Evolutionary conservation across 2,329 filamentous ascomycete species (phyloP).

Genomic region (Fusarium staphyleae): DNA sequence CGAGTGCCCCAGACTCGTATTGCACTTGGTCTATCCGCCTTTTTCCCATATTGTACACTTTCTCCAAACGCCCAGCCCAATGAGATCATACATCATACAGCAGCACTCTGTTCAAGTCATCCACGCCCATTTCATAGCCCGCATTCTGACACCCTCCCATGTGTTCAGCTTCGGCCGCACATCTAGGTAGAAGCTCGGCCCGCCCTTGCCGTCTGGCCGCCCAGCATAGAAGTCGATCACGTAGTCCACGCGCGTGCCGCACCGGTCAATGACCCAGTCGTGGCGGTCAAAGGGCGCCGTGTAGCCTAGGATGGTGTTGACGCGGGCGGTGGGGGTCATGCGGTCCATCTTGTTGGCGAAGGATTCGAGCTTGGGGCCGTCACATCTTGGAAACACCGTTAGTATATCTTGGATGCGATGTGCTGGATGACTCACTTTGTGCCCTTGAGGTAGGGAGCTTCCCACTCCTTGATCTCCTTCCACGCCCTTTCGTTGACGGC

Average conservation of each 20-base stretch:
- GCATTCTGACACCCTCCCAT: conserved; percentile 74
- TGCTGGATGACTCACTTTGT: conserved; percentile 57
- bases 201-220: conserved; percentile 50
- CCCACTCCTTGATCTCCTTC: conserved; percentile 91
- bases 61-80: conserved; percentile 37
- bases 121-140: conserved; percentile 59
- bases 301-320: conserved; percentile 89
- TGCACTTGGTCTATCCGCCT: conserved; percentile 6
- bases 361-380: conserved; percentile 81
- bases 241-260: conserved; percentile 86
- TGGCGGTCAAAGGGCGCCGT: conserved; percentile 92
- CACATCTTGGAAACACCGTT: conserved; percentile 52
- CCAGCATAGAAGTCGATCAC: conserved; percentile 98
- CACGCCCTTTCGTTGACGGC: conserved; percentile 97
- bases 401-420: not conserved
- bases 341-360: conserved; percentile 76
- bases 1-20: conserved; percentile 5
- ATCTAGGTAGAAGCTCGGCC: conserved; percentile 70
- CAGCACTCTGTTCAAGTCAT: conserved; percentile 49
- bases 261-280: conserved; percentile 96
- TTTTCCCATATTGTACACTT: conserved; percentile 35
- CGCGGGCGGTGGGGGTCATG: conserved; percentile 81
- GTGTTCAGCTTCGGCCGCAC: conserved; percentile 73
- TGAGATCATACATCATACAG: conserved; percentile 35
- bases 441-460: conserved; percentile 68